Percentiles rank a stretch among this genome's conserved stretches.
Evolutionary conservation across 257 asterid species (phyloP).

Genomic region (Penstemon barbatus): DNA sequence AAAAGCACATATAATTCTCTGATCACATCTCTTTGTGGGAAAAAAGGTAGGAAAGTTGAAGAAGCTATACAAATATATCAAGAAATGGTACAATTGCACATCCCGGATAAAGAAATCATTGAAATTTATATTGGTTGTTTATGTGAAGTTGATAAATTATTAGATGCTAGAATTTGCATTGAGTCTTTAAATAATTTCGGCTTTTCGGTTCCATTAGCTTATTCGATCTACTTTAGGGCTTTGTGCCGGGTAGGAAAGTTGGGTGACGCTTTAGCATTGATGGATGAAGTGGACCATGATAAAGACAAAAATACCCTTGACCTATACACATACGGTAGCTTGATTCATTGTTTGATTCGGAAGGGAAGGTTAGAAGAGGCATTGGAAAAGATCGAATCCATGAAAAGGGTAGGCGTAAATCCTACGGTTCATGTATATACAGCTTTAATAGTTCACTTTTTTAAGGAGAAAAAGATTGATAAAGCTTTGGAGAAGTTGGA

Average conservation of each 20-base stretch:
- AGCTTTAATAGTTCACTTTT: conserved; percentile 59
- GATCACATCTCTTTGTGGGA: conserved; percentile 64
- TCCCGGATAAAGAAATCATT: conserved; percentile 67
- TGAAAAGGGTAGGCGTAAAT: conserved; percentile 51
- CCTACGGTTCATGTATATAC: conserved; percentile 85
- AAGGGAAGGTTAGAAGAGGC: conserved; percentile 63
- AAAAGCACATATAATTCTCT: conserved; percentile 53
- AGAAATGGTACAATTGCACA: conserved; percentile 52
- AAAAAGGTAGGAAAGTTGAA: conserved; percentile 72
- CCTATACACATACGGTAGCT: conserved; percentile 72
- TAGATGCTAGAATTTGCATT: conserved; percentile 60
- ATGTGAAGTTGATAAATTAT: conserved; percentile 58
- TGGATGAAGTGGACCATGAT: conserved; percentile 51
- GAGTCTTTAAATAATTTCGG: conserved; percentile 53
- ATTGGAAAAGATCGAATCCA: conserved; percentile 53
- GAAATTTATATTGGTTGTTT: conserved; percentile 66
- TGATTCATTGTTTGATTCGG: conserved; percentile 62
- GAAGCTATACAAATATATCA: conserved; percentile 59
- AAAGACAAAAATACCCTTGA: conserved; percentile 36
- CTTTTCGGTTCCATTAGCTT: conserved; percentile 57
- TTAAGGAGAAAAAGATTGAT: conserved; percentile 45
- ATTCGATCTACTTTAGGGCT: conserved; percentile 66
- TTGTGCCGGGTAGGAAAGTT: conserved; percentile 75
- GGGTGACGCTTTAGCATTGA: conserved; percentile 62
- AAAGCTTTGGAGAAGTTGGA: conserved; percentile 58